A percentile compares a stretch with the other conserved stretches of the same genome.
phyloP scores from a whole-genome alignment of 441 rosid species.

The Erodium moschatum region DNA sequence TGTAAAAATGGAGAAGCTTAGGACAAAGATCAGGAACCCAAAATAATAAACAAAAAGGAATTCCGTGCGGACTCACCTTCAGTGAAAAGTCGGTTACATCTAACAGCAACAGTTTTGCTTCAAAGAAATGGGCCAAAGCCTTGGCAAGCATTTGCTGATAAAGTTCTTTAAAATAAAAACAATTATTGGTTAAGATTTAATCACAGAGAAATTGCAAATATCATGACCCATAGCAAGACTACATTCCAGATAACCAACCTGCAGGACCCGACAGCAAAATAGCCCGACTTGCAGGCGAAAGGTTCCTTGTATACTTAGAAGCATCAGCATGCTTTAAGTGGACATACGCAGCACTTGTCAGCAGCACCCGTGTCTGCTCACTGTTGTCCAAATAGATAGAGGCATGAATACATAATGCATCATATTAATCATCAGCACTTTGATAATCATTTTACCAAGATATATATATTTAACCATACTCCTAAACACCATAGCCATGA shows the following conservation, averaged over 20 bases:
- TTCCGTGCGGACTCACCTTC: constrained; percentile 11
- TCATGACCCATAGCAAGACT: neutral
- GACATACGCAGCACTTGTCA: constrained; percentile 82
- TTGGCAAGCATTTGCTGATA: constrained; percentile 25
- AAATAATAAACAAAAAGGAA: neutral
- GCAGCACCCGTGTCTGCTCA: constrained; percentile 66
- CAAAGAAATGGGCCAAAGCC: constrained; percentile 25
- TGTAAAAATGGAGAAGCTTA: constrained; percentile 9
- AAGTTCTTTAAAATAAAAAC: constrained; percentile 13
- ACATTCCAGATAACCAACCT: neutral
- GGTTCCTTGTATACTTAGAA: constrained; percentile 34
- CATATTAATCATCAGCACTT: neutral
- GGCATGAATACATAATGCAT: constrained; percentile 5
- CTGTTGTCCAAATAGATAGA: constrained; percentile 31
- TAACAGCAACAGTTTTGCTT: constrained; percentile 23
- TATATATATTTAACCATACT: neutral
- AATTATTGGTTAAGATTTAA: neutral
- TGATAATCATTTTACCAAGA: neutral
- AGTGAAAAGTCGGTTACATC: constrained; percentile 24
- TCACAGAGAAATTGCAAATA: neutral
- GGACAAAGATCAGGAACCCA: neutral
- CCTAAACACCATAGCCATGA: neutral
- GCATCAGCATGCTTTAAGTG: constrained; percentile 83
- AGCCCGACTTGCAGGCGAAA: constrained; percentile 10
- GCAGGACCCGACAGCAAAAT: constrained; percentile 10